Evolutionary conservation across 306 rosid genomes (phyloP).

Genomic region (Gastrolobium villosum): DNA sequence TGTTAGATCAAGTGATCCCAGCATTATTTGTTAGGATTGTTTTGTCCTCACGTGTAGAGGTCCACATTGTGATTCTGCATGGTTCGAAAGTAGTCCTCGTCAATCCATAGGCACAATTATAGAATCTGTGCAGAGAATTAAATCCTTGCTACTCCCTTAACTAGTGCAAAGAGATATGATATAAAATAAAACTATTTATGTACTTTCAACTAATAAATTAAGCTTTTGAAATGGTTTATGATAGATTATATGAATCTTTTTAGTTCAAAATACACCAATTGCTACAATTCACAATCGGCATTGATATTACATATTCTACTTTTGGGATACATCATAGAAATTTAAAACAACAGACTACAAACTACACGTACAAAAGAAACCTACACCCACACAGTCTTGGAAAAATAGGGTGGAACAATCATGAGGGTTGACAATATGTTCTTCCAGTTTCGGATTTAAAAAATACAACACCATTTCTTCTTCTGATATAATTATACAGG

Average conservation of each 20-base stretch:
- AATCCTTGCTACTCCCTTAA: background rate
- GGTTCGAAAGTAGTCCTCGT: background rate
- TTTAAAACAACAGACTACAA: no score
- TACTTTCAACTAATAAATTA: no score
- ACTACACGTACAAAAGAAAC: no score
- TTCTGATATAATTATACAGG: conserved; percentile 40
- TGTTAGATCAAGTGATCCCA: no score
- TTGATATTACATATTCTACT: conserved; percentile 31
- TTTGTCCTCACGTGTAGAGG: background rate
- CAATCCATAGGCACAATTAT: background rate
- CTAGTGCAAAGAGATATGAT: no score
- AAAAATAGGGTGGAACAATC: no score
- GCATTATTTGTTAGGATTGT: background rate
- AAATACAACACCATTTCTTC: conserved; percentile 19
- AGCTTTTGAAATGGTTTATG: no score
- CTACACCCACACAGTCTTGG: no score
- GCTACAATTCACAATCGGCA: conserved; percentile 18
- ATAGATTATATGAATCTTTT: background rate
- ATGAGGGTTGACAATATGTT: conserved; percentile 32
- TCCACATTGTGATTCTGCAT: no score
- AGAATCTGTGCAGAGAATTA: background rate
- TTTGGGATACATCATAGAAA: no score
- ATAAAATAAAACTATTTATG: no score
- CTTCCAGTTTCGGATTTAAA: conserved; percentile 32
- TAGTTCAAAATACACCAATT: conserved; percentile 1